Evolutionary conservation across 1,139 yeast genomes (phyloP).

Genomic region (Pichia sp.): DNA sequence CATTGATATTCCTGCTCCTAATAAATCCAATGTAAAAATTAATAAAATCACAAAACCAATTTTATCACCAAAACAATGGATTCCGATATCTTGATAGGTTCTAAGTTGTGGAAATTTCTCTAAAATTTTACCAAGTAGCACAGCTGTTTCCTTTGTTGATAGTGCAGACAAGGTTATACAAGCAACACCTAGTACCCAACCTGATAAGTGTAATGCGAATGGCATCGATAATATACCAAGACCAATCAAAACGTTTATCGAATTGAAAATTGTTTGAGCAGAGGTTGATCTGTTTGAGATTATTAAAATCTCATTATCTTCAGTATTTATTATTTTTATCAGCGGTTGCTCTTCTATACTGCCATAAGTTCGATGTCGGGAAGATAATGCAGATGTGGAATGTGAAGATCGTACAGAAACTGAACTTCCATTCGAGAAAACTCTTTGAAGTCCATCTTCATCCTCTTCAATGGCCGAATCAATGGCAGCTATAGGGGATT

Average conservation of each 20-base stretch:
- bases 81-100: constrained; percentile 76
- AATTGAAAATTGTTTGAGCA: constrained; percentile 82
- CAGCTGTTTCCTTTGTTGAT: constrained; percentile 66
- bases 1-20: constrained; percentile 73
- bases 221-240: constrained; percentile 83
- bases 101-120: constrained; percentile 69
- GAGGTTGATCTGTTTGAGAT: constrained; percentile 79
- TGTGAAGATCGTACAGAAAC: background rate
- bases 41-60: constrained; percentile 31
- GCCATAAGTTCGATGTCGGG: background rate
- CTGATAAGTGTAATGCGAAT: constrained; percentile 68
- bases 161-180: constrained; percentile 51
- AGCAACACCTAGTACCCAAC: constrained; percentile 64
- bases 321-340: background rate
- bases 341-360: background rate
- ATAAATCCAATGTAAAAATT: constrained; percentile 42
- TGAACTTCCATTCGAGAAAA: background rate
- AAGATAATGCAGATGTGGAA: background rate
- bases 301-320: constrained; percentile 7
- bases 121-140: constrained; percentile 52
- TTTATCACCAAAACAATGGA: constrained; percentile 36
- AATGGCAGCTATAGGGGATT: background rate
- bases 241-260: constrained; percentile 80
- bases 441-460: background rate
- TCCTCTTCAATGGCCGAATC: background rate